phyloP scores from a whole-genome alignment of 2,329 filamentous ascomycete species.

The Neofusicoccum laricinum region DNA sequence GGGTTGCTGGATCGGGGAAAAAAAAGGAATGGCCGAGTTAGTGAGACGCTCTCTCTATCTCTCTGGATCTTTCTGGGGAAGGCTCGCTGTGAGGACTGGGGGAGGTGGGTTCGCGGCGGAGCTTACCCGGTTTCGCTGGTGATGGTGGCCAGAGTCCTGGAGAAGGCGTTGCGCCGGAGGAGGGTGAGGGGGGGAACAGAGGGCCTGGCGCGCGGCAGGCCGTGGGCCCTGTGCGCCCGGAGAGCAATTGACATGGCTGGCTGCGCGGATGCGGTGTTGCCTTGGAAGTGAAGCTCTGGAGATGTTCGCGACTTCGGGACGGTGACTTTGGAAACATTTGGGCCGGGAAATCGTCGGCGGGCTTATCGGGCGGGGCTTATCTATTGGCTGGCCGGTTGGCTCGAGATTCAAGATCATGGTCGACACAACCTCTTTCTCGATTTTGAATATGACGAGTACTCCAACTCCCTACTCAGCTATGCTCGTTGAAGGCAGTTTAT shows the following conservation, averaged over 20 bases:
- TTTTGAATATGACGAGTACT: too few relatives aligned
- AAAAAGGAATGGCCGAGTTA: not conserved
- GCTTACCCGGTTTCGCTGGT: conserved; percentile 37
- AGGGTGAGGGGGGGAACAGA: conserved; percentile 30
- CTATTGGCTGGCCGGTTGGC: not conserved
- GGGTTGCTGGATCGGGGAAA: not conserved
- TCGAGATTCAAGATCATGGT: too few relatives aligned
- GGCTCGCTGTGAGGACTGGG: too few relatives aligned
- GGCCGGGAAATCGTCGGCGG: not conserved
- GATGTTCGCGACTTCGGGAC: not conserved
- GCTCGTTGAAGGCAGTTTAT: too few relatives aligned
- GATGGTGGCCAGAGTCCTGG: conserved; percentile 46
- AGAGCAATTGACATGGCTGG: conserved; percentile 11
- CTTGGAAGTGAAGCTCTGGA: not conserved
- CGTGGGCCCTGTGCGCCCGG: conserved; percentile 44
- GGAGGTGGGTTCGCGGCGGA: too few relatives aligned
- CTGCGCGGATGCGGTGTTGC: too few relatives aligned
- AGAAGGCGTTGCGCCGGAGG: conserved; percentile 15
- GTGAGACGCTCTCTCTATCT: too few relatives aligned
- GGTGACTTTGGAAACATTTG: not conserved
- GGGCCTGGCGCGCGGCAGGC: conserved; percentile 42
- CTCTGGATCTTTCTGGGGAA: too few relatives aligned
- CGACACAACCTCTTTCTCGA: too few relatives aligned
- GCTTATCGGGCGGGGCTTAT: not conserved
- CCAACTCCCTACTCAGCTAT: too few relatives aligned